Conservation (phyloP, 106 monocot species). For the Apostasia ramifera region DNA sequence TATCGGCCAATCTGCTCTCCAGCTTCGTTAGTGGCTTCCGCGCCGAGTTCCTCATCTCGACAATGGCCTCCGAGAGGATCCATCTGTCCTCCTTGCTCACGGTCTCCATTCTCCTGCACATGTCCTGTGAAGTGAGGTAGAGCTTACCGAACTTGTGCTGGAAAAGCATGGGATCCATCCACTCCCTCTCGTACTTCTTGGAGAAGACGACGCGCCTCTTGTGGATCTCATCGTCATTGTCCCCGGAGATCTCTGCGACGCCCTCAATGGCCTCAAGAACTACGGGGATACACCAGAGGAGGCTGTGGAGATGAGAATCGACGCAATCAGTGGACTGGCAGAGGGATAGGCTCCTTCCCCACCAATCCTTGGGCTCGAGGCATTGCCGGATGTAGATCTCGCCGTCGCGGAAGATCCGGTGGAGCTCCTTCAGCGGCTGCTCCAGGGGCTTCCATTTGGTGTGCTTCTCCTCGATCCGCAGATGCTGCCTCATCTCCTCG, state of each 20-base stretch:
- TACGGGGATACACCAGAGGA: constrained; percentile 57
- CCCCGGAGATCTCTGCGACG: constrained; percentile 42
- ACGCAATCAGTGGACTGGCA: constrained; percentile 40
- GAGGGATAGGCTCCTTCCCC: constrained; percentile 38
- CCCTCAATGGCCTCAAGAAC: constrained; percentile 59
- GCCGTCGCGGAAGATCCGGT: constrained; percentile 40
- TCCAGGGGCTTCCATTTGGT: constrained; percentile 67
- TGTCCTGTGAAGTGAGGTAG: constrained; percentile 30
- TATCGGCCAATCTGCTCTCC: constrained; percentile 33
- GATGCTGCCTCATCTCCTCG: constrained; percentile 32
- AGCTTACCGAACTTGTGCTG: constrained; percentile 32
- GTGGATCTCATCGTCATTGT: constrained; percentile 26
- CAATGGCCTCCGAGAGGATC: constrained; percentile 32
- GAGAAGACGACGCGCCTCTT: constrained; percentile 27
- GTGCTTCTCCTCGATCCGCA: constrained; percentile 42
- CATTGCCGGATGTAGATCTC: constrained; percentile 49
- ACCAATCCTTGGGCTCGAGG: constrained; percentile 48
- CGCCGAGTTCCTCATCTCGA: constrained; percentile 17
- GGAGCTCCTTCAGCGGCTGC: constrained; percentile 42
- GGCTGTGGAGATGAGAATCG: constrained; percentile 42
- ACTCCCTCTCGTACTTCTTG: constrained; percentile 57
- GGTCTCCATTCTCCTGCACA: constrained; percentile 28
- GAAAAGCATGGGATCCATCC: constrained; percentile 53
- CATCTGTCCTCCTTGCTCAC: constrained; percentile 54
- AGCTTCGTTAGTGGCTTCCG: constrained; percentile 29